These are phyloP conservation scores for Perilla frutescens DNA, from an alignment of 257 asterid species.

Conservation along the genomic window DNA sequence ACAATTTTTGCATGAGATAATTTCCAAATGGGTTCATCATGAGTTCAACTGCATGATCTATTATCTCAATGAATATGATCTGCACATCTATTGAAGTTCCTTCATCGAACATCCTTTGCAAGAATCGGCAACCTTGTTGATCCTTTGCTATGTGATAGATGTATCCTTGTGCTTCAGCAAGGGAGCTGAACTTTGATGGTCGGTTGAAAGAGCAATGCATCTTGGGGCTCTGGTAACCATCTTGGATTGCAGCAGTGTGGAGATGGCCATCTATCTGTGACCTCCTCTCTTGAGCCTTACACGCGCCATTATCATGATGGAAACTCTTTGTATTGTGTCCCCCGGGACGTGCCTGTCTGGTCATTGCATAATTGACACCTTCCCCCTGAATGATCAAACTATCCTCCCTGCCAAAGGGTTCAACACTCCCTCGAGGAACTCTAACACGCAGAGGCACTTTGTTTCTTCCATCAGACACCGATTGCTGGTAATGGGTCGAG, in stretches of 20 bases:
- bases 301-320: slow-evolving; percentile 38
- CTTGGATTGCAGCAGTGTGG: slow-evolving; percentile 40
- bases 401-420: slow-evolving; percentile 50
- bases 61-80: slow-evolving; percentile 72
- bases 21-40: slow-evolving; percentile 96
- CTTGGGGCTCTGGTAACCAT: slow-evolving; percentile 35
- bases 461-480: slow-evolving; percentile 41
- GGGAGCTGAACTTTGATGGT: slow-evolving; percentile 56
- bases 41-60: slow-evolving; percentile 76
- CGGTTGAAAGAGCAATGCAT: slow-evolving; percentile 41
- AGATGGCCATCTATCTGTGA: slow-evolving; percentile 39
- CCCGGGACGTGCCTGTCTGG: slow-evolving; percentile 41
- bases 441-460: slow-evolving; percentile 40
- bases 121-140: slow-evolving; percentile 92
- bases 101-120: slow-evolving; percentile 84
- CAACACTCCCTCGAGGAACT: slow-evolving; percentile 49
- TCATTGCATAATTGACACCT: slow-evolving; percentile 40
- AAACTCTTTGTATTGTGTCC: slow-evolving; percentile 33
- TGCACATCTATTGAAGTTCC: slow-evolving; percentile 74
- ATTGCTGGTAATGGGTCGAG: slow-evolving; percentile 39
- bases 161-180: slow-evolving; percentile 63
- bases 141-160: slow-evolving; percentile 70
- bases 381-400: slow-evolving; percentile 61
- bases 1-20: slow-evolving; percentile 89
- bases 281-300: slow-evolving; percentile 49